A percentile compares a stretch with the other conserved stretches of the same genome.
phyloP scores from a whole-genome alignment of 1,139 yeast species.

The Blastobotrys arbuscula region DNA sequence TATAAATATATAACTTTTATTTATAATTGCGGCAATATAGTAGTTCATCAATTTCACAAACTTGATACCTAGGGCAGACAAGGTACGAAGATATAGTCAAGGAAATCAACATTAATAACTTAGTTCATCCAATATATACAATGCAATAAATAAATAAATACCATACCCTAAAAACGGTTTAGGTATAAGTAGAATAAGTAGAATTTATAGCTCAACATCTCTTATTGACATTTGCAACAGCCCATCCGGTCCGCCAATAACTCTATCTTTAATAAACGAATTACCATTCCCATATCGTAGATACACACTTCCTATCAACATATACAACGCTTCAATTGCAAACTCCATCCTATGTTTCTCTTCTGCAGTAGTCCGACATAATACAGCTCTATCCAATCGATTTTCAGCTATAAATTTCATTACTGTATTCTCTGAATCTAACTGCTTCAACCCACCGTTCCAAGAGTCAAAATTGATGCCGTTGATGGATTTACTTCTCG shows the following conservation, averaged over 20 bases:
- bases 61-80: no score
- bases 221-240: slow-evolving; percentile 8
- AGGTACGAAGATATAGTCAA: no score
- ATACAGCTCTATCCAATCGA: neutral
- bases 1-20: no score
- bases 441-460: neutral
- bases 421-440: neutral
- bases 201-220: neutral
- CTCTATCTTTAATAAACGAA: slow-evolving; percentile 1
- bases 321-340: slow-evolving; percentile 1
- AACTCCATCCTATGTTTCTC: neutral
- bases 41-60: no score
- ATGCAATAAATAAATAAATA: neutral
- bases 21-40: no score
- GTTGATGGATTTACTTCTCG: neutral
- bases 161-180: no score
- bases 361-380: neutral
- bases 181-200: no score
- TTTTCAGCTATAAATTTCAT: neutral
- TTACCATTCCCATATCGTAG: slow-evolving; percentile 5
- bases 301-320: slow-evolving; percentile 11
- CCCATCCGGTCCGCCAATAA: slow-evolving; percentile 11
- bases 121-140: no score
- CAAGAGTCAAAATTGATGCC: slow-evolving; percentile 6
- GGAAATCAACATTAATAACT: no score